Percentiles rank a stretch among this genome's conserved stretches.
phyloP scores from a whole-genome alignment of 345 rosid species.

The Cardiospermum halicacabum region DNA sequence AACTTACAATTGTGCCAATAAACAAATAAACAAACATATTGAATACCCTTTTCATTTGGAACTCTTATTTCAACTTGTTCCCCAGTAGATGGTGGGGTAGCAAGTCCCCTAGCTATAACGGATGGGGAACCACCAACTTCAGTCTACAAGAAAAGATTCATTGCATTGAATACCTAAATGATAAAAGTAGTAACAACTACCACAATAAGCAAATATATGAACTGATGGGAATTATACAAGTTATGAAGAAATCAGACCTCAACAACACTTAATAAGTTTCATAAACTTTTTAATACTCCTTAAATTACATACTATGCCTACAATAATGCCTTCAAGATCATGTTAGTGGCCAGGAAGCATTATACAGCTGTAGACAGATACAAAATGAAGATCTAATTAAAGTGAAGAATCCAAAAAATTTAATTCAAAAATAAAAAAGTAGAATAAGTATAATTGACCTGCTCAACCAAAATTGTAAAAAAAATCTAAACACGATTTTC shows the following conservation, averaged over 20 bases:
- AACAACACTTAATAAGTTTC: slow-evolving; percentile 70
- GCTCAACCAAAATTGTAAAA: neutral
- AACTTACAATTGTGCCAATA: no score
- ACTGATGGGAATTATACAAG: neutral
- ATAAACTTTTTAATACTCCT: slow-evolving; percentile 65
- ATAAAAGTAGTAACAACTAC: neutral
- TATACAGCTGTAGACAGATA: no score
- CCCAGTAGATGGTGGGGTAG: slow-evolving; percentile 45
- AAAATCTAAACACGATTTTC: slow-evolving; percentile 4
- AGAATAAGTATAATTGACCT: no score
- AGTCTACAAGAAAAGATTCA: slow-evolving; percentile 41
- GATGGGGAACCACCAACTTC: slow-evolving; percentile 95
- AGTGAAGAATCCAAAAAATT: no score
- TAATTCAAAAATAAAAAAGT: no score
- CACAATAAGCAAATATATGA: neutral
- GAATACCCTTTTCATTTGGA: slow-evolving; percentile 82
- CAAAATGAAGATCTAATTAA: no score
- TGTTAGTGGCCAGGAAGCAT: no score
- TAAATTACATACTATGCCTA: slow-evolving; percentile 67
- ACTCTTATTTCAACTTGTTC: slow-evolving; percentile 85
- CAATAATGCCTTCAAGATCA: no score
- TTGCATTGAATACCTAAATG: neutral
- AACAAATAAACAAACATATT: no score
- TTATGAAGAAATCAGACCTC: no score
- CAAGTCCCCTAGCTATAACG: slow-evolving; percentile 73